phyloP scores from a whole-genome alignment of 2,329 filamentous ascomycete species.

The Aspergillus bombycis region DNA sequence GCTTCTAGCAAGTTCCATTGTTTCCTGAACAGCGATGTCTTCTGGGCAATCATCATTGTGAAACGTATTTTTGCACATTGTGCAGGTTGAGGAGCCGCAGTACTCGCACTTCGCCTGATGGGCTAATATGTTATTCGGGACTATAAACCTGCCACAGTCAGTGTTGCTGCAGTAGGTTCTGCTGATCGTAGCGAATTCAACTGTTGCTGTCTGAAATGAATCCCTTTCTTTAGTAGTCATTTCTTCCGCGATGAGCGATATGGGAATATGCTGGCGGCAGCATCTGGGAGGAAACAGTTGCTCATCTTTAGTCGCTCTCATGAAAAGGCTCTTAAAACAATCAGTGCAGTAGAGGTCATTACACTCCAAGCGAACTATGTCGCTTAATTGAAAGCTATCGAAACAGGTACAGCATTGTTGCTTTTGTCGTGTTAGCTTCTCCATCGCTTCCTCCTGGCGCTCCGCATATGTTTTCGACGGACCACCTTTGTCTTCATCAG shows the following conservation, averaged over 20 bases:
- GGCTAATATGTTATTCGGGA: not conserved
- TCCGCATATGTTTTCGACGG: not conserved
- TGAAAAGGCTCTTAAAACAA: constrained; percentile 8
- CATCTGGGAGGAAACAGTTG: constrained; percentile 11
- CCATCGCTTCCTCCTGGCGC: not conserved
- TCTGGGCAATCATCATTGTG: not conserved
- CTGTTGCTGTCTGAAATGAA: not conserved
- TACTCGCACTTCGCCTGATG: not conserved
- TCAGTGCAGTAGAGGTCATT: constrained; percentile 4
- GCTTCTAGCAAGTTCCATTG: not conserved
- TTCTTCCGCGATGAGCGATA: not conserved
- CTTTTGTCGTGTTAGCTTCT: not conserved
- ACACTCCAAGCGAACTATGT: not conserved
- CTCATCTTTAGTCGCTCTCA: constrained; percentile 5
- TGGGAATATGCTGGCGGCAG: constrained; percentile 8
- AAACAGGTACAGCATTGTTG: not conserved
- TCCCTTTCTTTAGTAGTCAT: not conserved
- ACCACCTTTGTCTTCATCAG: not conserved
- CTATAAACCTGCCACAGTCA: not conserved
- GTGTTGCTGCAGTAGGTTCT: not conserved
- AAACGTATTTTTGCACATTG: not conserved
- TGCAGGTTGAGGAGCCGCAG: not conserved
- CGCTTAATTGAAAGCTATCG: not conserved
- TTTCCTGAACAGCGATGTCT: not conserved
- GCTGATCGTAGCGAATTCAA: not conserved